Base-by-base conservation (phyloP, 2,329 filamentous ascomycete species). In the Aspergillus oerlinghausenensis region DNA sequence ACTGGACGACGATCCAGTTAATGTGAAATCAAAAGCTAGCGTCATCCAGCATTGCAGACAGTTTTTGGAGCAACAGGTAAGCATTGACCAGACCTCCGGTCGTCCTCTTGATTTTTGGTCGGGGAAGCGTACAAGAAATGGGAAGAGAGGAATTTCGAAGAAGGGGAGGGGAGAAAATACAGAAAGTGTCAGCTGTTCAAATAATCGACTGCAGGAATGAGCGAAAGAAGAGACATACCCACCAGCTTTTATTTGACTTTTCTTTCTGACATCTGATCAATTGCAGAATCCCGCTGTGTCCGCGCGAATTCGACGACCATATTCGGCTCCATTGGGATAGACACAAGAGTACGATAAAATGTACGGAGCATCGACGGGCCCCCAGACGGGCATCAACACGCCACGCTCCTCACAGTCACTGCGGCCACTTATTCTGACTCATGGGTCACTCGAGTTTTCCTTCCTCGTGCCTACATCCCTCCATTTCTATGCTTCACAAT, bases 341-440 rank as follows among this genome's bases (percentile, higher is more conserved):
- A 58, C 49, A 60, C 56, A 57, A 64, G 40, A 59, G 25, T 23
- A 63, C 59, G 70, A 66, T 77, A 85, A 70, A 76, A 96, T 96
- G 92, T 95, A 94, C 84, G 90, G 90, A 78, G 86, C 89, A 70
- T 74, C 74, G 68, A 90, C 87, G 58, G 90, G 88, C 78, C 87
- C 90, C 60, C 92, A 96, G 79, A 99, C 94, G 80, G 94, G 94
- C 78, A 92, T 96, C 73, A 95, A 92, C 65, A 99, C 94, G 67
- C 94, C 94, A 68, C 88, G 94, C 79, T 96, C 93, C 56, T 94
- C 90, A 67, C 88, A 92, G 65, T 96, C 93, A 63, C 86, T 97
- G 65, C 90, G 94, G 65, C 93, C 94, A 62, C 86, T 99, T 72
- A 91, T 89, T 69, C 84, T 99, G 71, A 84, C 87, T 64, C 94